Evolutionary conservation across 2,329 filamentous ascomycete genomes (phyloP).

Genomic region (Diatrype stigma): DNA sequence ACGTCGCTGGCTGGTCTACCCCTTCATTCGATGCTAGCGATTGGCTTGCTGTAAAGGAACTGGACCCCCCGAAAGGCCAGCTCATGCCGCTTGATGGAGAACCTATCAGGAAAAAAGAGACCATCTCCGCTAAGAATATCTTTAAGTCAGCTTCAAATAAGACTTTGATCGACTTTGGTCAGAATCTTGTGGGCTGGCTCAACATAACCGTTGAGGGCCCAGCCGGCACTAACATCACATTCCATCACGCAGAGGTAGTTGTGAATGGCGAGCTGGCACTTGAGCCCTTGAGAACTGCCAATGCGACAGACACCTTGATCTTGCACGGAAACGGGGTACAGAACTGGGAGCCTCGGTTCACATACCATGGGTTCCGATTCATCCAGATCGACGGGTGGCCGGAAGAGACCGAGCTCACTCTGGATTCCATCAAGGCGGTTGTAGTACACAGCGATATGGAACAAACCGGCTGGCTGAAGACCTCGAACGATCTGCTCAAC

Average conservation of each 20-base stretch:
- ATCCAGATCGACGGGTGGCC: conserved; percentile 41
- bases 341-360: conserved; percentile 47
- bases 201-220: conserved; percentile 25
- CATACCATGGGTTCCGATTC: conserved; percentile 49
- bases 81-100: conserved; percentile 29
- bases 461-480: conserved; percentile 45
- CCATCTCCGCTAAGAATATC: conserved; percentile 19
- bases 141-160: conserved; percentile 36
- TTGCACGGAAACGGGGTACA: conserved; percentile 44
- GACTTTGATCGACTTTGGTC: conserved; percentile 46
- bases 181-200: conserved; percentile 42
- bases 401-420: conserved; percentile 22
- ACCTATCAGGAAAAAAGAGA: conserved; percentile 26
- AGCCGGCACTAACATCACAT: conserved; percentile 35
- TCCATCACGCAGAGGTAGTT: conserved; percentile 53
- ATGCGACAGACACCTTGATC: conserved; percentile 17
- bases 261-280: conserved; percentile 40
- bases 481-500: conserved; percentile 48
- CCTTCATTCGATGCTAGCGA: conserved; percentile 33
- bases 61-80: conserved; percentile 14
- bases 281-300: conserved; percentile 19
- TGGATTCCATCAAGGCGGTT: conserved; percentile 26
- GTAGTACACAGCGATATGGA: conserved; percentile 51
- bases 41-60: conserved; percentile 27
- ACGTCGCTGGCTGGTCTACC: conserved; percentile 18